Evolutionary conservation across 257 asterid species (phyloP).

Genomic region (Verbena officinalis): DNA sequence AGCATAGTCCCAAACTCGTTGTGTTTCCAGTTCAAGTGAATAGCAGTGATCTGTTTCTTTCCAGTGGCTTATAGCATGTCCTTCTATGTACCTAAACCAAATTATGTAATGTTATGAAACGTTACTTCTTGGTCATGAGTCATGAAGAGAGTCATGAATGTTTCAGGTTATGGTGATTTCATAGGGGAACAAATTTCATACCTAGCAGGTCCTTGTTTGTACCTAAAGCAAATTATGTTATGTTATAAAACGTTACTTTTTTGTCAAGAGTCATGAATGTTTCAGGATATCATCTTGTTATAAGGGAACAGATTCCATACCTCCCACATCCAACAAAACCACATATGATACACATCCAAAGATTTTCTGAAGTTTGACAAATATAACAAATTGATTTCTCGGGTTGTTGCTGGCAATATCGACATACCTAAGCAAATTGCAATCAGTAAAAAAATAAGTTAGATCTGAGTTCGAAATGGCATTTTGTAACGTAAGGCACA

Average conservation of each 20-base stretch:
- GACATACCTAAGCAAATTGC: conserved; percentile 70
- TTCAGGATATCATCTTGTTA: conserved; percentile 23
- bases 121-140: conserved; percentile 21
- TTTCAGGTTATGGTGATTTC: conserved; percentile 21
- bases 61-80: conserved; percentile 89
- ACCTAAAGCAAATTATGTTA: conserved; percentile 45
- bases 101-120: conserved; percentile 12
- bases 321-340: conserved; percentile 97
- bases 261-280: conserved; percentile 22
- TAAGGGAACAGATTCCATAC: conserved; percentile 41
- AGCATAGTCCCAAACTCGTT: conserved; percentile 94
- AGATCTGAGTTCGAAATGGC: conserved; percentile 21
- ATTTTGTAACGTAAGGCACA: conserved; percentile 19
- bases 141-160: conserved; percentile 19
- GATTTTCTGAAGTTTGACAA: conserved; percentile 89
- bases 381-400: conserved; percentile 82
- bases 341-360: conserved; percentile 97
- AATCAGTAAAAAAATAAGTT: conserved; percentile 27
- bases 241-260: conserved; percentile 8
- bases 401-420: conserved; percentile 99
- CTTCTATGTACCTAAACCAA: conserved; percentile 66
- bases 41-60: conserved; percentile 95
- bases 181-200: conserved; percentile 33
- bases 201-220: conserved; percentile 90
- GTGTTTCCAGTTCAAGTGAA: conserved; percentile 95